Conservation (phyloP, 192 early-diverging fungal species). For the Backusella westeae region DNA sequence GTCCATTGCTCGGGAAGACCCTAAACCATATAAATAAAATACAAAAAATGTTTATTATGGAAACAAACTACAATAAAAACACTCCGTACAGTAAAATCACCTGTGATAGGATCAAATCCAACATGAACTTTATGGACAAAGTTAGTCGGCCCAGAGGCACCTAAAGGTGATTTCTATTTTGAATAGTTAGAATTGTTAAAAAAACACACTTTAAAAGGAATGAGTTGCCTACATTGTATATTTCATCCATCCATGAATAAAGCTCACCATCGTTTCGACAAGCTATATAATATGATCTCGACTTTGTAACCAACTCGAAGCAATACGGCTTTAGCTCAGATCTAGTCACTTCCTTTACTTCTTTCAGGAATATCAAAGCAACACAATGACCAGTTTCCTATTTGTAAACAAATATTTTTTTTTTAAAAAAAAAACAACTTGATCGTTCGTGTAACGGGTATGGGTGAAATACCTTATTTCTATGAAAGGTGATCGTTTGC, state of each 20-base stretch:
- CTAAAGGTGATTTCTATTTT: conserved; percentile 62
- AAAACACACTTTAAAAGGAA: not conserved
- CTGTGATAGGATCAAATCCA: conserved; percentile 62
- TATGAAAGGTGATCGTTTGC: conserved; percentile 88
- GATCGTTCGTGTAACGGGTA: not conserved
- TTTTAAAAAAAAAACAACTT: not conserved
- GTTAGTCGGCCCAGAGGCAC: conserved; percentile 80
- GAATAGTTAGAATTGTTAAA: not conserved
- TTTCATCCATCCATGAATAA: conserved; percentile 98
- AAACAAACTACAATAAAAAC: not conserved
- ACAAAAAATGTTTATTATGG: not conserved
- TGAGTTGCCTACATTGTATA: conserved; percentile 70
- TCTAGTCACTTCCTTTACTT: conserved; percentile 81
- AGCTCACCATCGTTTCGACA: conserved; percentile 95
- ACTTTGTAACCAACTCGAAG: conserved; percentile 90
- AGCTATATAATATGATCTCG: conserved; percentile 88
- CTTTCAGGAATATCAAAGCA: conserved; percentile 86
- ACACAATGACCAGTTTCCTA: conserved; percentile 86
- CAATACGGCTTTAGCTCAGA: conserved; percentile 90
- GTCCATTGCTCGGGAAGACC: conserved; percentile 97
- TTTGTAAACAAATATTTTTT: not conserved
- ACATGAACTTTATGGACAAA: conserved; percentile 86
- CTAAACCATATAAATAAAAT: conserved; percentile 26
- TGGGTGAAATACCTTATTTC: conserved; percentile 74
- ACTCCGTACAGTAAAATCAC: conserved; percentile 52